Evolutionary conservation across 805 yeast species (phyloP), one percentile per base, ranked within the genome.

Genomic region (Phaffomyces thermotolerans): DNA sequence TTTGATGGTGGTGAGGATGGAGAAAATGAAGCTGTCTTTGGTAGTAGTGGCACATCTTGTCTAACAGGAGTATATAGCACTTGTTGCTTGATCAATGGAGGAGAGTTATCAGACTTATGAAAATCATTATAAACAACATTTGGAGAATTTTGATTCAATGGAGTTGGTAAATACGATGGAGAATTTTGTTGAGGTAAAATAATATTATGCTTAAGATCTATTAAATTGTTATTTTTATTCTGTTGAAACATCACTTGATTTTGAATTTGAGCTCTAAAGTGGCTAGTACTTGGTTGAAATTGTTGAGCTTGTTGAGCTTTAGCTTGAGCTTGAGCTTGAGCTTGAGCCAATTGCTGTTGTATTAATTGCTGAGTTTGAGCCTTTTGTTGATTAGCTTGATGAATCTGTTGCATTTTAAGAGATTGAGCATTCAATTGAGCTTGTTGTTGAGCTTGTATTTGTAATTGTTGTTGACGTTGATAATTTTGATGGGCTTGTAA

Each of bases 201-300:
- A 4, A 33, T n/a, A 25, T 18, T n/a, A 33, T 18, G 27, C 15
- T 33, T 37, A 22, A 17, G 9, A 34, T 18, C 13, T 3, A 18
- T 27, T 13, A 27, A 10, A 9, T 12, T 27, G 13, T 12, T 8
- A 17, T 4, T n/a, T 4, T 13, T 23, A 17, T 38, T 36, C 8
- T 45, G 44, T 29, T 51, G 55, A 15, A 51, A 44, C 43, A 49
- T 42, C 3, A 38, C 44, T 18, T 52, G 54, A 31, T 44, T 47
- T 17, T 49, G 49, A 15, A 49, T 43, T 31, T 53, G 57, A 42
- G 49, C 41, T 24, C 45, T 49, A 31, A 52, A 39, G 35, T 52
- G 52, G 17, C 48, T 39, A 8, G 50, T 39, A 9, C 36, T 42
- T 22, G 37, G 35, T 15, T 17, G 31, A 13, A 39, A 25, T 24